phyloP scores from a whole-genome alignment of 805 yeast genomes.

The Kockiozyma suomiensis region DNA sequence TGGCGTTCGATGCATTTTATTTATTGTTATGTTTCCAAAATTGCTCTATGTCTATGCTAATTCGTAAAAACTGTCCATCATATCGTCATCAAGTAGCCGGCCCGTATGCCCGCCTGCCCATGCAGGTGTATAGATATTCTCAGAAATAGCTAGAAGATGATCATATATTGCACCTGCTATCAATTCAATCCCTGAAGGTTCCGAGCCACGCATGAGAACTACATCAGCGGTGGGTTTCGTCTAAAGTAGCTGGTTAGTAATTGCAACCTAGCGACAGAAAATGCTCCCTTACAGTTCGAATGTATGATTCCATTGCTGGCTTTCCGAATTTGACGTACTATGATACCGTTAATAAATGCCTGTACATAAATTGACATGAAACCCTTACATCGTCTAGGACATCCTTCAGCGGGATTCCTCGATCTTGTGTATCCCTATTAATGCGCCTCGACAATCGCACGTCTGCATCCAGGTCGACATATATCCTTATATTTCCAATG shows the following conservation, averaged over 20 bases:
- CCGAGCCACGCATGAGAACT: conserved; percentile 72
- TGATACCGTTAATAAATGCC: neutral
- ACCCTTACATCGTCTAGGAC: conserved; percentile 22
- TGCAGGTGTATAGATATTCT: neutral
- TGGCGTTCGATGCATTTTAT: neutral
- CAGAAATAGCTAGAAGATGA: conserved; percentile 20
- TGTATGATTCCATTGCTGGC: conserved; percentile 67
- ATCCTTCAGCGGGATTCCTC: conserved; percentile 12
- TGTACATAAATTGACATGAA: neutral
- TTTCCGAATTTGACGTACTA: conserved; percentile 59
- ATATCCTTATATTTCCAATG: conserved; percentile 68
- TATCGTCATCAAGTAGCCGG: conserved; percentile 20
- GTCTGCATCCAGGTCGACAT: conserved; percentile 84
- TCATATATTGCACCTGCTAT: conserved; percentile 65
- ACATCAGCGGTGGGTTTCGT: conserved; percentile 77
- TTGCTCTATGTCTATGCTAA: conserved; percentile 5
- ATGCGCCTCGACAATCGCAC: conserved; percentile 76
- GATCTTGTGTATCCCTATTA: conserved; percentile 22
- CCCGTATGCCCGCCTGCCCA: conserved; percentile 4
- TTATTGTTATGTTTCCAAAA: neutral
- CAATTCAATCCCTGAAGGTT: conserved; percentile 57
- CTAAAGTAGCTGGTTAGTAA: conserved; percentile 3
- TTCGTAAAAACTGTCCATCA: conserved; percentile 25
- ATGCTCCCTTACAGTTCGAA: conserved; percentile 38
- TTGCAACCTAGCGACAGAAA: neutral